Base-by-base conservation (phyloP, 352 stramenopile genomes). In the Blastocystis sp. region DNA sequence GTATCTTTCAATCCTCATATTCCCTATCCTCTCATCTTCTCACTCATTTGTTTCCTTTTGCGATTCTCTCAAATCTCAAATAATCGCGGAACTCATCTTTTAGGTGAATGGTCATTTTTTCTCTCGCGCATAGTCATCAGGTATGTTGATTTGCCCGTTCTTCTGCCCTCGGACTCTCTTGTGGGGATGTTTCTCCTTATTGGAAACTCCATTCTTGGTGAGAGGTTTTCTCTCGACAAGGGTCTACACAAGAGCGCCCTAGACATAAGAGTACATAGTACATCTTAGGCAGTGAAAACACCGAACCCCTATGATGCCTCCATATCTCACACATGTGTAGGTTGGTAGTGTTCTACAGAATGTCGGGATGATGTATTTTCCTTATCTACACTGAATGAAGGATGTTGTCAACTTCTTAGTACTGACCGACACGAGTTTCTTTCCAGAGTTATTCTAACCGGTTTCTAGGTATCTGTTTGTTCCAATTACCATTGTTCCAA, bases 321-420 rank as follows among this genome's bases (percentile, higher is more conserved):
- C 61, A 72, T 72, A 72, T 72, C 61, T 72, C 61, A 72, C 61
- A 42, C 61, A 72, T 72, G 7, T 72, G 32, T 72, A 72, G 61
- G 27, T 72, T n/a, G 32, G 51, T 59, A 59, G 32, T 59, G 51
- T 59, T 3, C 4, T 59, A 27, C 32, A 11, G n/a, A 14, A 32
- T 14, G 51, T 59, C 51, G 51, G 51, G n/a, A 11, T 59, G 51
- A 59, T 59, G 51, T 59, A n/a, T 59, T 54, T 59, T 59, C 51
- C 51, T 59, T 59, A 59, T 59, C 51, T 59, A 59, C 51, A 59
- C 51, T 59, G 51, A 59, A 59, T 59, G 51, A 59, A 59, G 51
- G 32, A 27, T 59, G 51, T 59, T 59, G 51, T 32, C 51, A 59
- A 3, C 51, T 32, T 59, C n/a, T 3, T 59, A 2, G 3, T 59